These are phyloP conservation scores for Ophioceras dolichostomum DNA, from an alignment of 2,329 filamentous ascomycete genomes.

Conservation along the genomic window DNA sequence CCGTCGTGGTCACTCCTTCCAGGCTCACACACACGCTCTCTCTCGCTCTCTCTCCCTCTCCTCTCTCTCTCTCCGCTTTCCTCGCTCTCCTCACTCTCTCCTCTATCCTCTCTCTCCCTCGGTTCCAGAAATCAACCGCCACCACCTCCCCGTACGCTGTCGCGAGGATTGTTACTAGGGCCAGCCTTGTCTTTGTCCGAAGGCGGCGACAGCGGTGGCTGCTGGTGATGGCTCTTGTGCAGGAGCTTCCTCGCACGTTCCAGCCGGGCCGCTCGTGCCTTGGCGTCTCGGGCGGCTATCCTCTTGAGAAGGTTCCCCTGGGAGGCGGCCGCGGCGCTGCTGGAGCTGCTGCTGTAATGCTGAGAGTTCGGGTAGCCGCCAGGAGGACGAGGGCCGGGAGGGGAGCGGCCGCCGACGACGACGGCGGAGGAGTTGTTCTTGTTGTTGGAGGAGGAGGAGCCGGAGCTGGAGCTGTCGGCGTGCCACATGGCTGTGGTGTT, in stretches of 20 bases:
- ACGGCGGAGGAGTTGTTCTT: too few species aligned
- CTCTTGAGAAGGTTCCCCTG: neutral
- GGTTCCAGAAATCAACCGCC: too few species aligned
- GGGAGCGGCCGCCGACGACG: too few species aligned
- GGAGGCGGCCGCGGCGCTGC: neutral
- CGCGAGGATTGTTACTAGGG: too few species aligned
- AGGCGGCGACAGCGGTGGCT: neutral
- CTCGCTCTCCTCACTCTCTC: neutral
- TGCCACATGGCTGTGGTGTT: conserved; percentile 6
- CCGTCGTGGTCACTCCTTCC: too few species aligned
- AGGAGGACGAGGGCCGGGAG: too few species aligned
- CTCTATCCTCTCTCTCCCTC: neutral
- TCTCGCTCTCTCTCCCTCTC: too few species aligned
- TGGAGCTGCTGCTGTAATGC: neutral
- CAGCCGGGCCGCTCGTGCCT: neutral
- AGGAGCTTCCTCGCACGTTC: neutral
- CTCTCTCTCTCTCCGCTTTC: neutral
- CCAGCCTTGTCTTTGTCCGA: too few species aligned
- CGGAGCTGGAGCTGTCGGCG: neutral
- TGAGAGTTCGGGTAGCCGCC: too few species aligned
- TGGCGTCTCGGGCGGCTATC: neutral
- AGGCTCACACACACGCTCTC: too few species aligned
- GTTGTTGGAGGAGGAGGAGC: neutral
- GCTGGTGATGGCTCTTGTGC: neutral
- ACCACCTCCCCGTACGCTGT: too few species aligned